Percentiles rank a stretch among this genome's conserved stretches.
Evolutionary conservation across 345 rosid species (phyloP).

Genomic region (Carallia brachiata): DNA sequence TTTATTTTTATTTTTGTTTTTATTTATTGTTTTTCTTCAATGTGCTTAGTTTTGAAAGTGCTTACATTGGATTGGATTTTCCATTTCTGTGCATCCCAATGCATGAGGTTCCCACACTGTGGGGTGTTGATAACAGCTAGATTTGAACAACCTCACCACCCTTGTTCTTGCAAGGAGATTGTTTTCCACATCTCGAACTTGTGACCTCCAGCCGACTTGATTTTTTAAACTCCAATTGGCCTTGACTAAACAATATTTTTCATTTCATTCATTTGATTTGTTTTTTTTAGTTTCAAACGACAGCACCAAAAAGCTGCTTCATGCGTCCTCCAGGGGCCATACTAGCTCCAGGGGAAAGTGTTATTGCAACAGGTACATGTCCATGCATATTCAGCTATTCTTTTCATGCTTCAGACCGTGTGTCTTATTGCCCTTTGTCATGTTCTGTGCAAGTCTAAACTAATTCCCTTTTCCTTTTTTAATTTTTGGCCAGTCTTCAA

Average conservation of each 20-base stretch:
- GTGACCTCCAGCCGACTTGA: no score
- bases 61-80: no score
- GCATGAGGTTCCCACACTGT: no score
- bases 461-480: conserved; percentile 16
- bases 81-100: neutral
- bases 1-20: no score
- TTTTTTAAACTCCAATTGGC: no score
- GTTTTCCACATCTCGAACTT: no score
- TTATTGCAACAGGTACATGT: conserved; percentile 74
- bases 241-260: no score
- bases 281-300: conserved; percentile 85
- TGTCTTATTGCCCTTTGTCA: neutral
- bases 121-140: no score
- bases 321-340: conserved; percentile 98
- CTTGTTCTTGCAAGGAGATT: neutral
- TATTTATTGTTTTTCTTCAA: neutral
- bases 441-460: neutral
- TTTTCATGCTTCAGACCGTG: neutral
- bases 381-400: conserved; percentile 3
- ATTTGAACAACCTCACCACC: neutral
- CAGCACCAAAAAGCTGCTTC: conserved; percentile 96
- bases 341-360: conserved; percentile 87
- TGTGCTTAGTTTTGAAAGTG: neutral
- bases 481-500: conserved; percentile 57
- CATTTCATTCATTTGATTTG: neutral